Percentiles rank a stretch among this genome's conserved stretches.
Evolutionary conservation across 345 rosid genomes (phyloP).

Genomic region (Eucalyptus virginea): DNA sequence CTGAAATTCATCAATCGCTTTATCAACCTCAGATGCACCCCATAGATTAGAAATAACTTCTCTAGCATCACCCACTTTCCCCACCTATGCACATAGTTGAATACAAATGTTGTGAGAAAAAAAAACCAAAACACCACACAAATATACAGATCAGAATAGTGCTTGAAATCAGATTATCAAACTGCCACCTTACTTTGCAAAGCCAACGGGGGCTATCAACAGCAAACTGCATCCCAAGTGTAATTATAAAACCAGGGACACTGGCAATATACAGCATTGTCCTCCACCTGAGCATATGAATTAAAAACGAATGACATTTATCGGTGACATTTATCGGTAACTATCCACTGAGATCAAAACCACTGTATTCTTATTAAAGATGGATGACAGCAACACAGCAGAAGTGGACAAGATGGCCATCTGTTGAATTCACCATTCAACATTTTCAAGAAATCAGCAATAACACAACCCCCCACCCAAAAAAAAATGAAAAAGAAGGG

Average conservation of each 20-base stretch:
- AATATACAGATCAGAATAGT: not conserved
- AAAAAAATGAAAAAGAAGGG: not conserved
- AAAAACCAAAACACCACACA: not conserved
- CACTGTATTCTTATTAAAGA: not conserved
- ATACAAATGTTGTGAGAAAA: not conserved
- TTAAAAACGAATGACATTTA: not conserved
- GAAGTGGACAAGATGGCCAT: not conserved
- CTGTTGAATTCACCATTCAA: not conserved
- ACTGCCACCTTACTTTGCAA: slow-evolving; percentile 38
- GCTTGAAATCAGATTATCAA: not conserved
- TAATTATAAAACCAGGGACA: slow-evolving; percentile 43
- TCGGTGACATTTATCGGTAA: not conserved
- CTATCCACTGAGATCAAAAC: not conserved
- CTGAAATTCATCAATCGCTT: slow-evolving; percentile 48
- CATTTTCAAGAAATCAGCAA: not conserved
- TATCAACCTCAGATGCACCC: slow-evolving; percentile 56
- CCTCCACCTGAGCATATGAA: slow-evolving; percentile 59
- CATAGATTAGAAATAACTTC: slow-evolving; percentile 40
- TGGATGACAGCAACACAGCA: not conserved
- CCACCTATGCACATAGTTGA: slow-evolving; percentile 22
- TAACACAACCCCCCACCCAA: not conserved
- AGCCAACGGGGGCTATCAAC: slow-evolving; percentile 89
- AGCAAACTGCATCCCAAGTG: slow-evolving; percentile 68
- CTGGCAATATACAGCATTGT: slow-evolving; percentile 50
- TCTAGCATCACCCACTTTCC: slow-evolving; percentile 48